A percentile compares a stretch with the other conserved stretches of the same genome.
These are phyloP conservation scores for Aureobasidium uvarum DNA, from an alignment of 2,329 filamentous ascomycete species.

Conservation along the genomic window DNA sequence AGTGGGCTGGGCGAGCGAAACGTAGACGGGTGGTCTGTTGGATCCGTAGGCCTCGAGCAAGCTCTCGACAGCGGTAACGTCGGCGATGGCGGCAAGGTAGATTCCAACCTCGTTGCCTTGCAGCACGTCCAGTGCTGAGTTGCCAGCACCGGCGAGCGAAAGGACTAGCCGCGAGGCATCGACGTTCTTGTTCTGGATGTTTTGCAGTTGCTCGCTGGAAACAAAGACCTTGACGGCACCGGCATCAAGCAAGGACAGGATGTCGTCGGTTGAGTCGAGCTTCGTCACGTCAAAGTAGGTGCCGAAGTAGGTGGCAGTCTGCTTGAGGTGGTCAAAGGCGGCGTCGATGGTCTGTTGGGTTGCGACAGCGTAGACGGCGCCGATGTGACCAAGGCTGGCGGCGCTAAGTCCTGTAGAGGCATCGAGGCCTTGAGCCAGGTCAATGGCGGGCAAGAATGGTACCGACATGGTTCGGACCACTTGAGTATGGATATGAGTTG, in stretches of 20 bases:
- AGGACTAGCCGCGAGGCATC: slow-evolving; percentile 59
- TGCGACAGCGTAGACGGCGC: slow-evolving; percentile 56
- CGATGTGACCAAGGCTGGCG: slow-evolving; percentile 56
- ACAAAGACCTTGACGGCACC: slow-evolving; percentile 87
- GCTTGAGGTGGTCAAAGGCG: slow-evolving; percentile 54
- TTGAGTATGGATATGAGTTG: slow-evolving; percentile 2
- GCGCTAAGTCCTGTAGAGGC: slow-evolving; percentile 52
- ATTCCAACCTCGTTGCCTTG: slow-evolving; percentile 47
- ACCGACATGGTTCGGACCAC: slow-evolving; percentile 41
- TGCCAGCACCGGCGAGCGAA: slow-evolving; percentile 48
- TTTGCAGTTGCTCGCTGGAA: slow-evolving; percentile 63
- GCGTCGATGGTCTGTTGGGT: slow-evolving; percentile 46
- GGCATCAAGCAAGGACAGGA: slow-evolving; percentile 77
- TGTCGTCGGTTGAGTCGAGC: slow-evolving; percentile 66
- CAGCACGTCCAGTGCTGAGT: slow-evolving; percentile 43
- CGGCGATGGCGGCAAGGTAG: slow-evolving; percentile 43
- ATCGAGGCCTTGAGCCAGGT: slow-evolving; percentile 46
- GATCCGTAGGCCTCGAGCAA: slow-evolving; percentile 53
- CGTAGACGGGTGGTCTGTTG: slow-evolving; percentile 51
- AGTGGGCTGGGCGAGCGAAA: slow-evolving; percentile 47
- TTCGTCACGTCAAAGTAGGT: slow-evolving; percentile 75
- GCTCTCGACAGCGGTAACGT: slow-evolving; percentile 45
- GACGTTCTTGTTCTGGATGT: slow-evolving; percentile 54
- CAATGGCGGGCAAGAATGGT: slow-evolving; percentile 51
- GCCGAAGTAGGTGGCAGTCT: slow-evolving; percentile 55